Percentiles rank a stretch among this genome's conserved stretches.
phyloP scores from a whole-genome alignment of 2,329 filamentous ascomycete species.

The Botrytis hyacinthi region DNA sequence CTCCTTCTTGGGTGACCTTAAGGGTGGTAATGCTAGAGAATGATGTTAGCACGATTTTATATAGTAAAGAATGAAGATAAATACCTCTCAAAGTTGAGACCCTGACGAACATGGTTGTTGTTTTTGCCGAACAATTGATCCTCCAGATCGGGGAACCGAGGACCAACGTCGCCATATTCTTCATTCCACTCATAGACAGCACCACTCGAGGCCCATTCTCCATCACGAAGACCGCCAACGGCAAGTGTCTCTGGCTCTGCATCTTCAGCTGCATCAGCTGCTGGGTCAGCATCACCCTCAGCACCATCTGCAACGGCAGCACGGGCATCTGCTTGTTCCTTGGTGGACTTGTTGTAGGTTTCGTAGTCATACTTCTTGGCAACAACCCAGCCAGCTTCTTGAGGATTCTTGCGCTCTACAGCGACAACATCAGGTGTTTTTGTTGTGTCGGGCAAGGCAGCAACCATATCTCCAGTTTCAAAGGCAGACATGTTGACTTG shows the following conservation, averaged over 20 bases:
- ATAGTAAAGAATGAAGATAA: not conserved
- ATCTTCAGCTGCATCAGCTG: not conserved
- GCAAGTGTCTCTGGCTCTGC: slow-evolving; percentile 20
- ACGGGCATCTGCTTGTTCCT: slow-evolving; percentile 31
- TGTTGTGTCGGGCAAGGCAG: slow-evolving; percentile 36
- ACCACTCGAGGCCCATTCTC: slow-evolving; percentile 36
- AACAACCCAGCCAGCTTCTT: slow-evolving; percentile 38
- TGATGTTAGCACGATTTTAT: slow-evolving; percentile 27
- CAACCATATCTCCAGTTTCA: slow-evolving; percentile 35
- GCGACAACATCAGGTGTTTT: slow-evolving; percentile 17
- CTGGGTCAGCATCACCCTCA: not conserved
- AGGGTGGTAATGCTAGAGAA: slow-evolving; percentile 53
- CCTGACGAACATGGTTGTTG: slow-evolving; percentile 49
- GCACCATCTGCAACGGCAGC: slow-evolving; percentile 15
- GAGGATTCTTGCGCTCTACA: slow-evolving; percentile 27
- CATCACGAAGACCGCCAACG: slow-evolving; percentile 29
- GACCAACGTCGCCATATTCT: slow-evolving; percentile 82
- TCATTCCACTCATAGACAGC: slow-evolving; percentile 77
- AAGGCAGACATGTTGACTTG: slow-evolving; percentile 29
- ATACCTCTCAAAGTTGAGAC: slow-evolving; percentile 64
- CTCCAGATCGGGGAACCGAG: slow-evolving; percentile 68
- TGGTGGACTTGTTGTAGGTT: slow-evolving; percentile 34
- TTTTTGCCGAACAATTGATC: slow-evolving; percentile 65
- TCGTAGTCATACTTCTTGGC: slow-evolving; percentile 37
- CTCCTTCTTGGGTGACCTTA: slow-evolving; percentile 56